phyloP scores from a whole-genome alignment of 257 asterid genomes.

The Nicotiana benthamiana region DNA sequence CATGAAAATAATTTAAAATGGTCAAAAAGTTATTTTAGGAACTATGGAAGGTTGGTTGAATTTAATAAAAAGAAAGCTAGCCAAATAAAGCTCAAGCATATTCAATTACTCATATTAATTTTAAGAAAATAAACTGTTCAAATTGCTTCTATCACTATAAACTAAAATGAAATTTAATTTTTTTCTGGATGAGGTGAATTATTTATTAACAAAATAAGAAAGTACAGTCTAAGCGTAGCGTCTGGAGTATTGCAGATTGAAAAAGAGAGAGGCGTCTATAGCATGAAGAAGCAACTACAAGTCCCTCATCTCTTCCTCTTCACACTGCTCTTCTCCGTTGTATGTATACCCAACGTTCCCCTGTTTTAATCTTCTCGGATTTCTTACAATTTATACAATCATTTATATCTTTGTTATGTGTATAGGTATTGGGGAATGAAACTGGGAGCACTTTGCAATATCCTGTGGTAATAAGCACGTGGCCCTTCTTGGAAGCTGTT shows the following conservation, averaged over 20 bases:
- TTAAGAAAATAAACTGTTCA: too few relatives aligned
- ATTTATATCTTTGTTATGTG: background rate
- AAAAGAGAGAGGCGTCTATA: background rate
- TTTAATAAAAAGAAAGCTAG: too few relatives aligned
- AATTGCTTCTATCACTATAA: too few relatives aligned
- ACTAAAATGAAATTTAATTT: too few relatives aligned
- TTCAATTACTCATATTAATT: too few relatives aligned
- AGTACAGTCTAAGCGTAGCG: background rate
- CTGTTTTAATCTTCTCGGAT: background rate
- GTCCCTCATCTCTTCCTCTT: constrained; percentile 23
- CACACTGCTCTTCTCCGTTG: constrained; percentile 21
- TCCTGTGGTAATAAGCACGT: constrained; percentile 83
- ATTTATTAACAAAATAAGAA: too few relatives aligned
- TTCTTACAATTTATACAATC: background rate
- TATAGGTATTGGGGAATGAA: constrained; percentile 45
- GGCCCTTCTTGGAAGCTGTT: constrained; percentile 96
- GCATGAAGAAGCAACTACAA: background rate
- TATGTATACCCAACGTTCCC: background rate
- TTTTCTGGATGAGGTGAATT: too few relatives aligned
- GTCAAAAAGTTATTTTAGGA: too few relatives aligned
- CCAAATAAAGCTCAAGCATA: too few relatives aligned
- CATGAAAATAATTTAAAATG: too few relatives aligned
- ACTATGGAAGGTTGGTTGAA: too few relatives aligned
- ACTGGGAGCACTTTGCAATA: constrained; percentile 29
- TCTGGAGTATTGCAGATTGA: background rate